Evolutionary conservation across 2,329 filamentous ascomycete genomes (phyloP).

Genomic region (Apiospora marii): DNA sequence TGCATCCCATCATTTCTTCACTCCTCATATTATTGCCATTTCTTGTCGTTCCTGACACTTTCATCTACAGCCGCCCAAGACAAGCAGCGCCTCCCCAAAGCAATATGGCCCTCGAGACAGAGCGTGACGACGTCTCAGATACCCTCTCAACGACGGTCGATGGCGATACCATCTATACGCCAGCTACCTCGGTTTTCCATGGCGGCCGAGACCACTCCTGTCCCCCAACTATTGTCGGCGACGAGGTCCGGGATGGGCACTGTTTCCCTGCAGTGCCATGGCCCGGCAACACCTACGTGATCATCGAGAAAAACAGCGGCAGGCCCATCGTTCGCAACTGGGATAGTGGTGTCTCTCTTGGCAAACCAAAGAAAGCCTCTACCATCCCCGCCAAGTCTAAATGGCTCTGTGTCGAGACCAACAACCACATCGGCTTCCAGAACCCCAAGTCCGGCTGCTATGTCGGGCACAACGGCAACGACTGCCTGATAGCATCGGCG

Average conservation of each 20-base stretch:
- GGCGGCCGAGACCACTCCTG: neutral
- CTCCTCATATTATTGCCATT: too few relatives aligned
- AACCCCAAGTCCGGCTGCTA: neutral
- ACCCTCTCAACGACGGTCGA: neutral
- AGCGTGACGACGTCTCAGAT: neutral
- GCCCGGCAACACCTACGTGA: slow-evolving; percentile 3
- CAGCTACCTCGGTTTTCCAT: neutral
- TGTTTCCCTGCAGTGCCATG: neutral
- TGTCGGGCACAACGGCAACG: neutral
- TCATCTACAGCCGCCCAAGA: neutral
- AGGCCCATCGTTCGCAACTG: neutral
- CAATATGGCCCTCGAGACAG: neutral
- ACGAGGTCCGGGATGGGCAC: neutral
- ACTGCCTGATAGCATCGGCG: neutral
- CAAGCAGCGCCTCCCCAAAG: neutral
- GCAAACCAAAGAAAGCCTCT: neutral
- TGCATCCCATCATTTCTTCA: neutral
- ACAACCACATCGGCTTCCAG: slow-evolving; percentile 11
- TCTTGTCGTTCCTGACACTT: neutral
- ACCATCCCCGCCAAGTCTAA: neutral
- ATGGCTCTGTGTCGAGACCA: neutral
- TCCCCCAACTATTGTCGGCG: neutral
- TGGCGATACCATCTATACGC: neutral
- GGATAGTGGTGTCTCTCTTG: neutral
- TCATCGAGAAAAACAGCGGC: neutral